Percentiles rank a stretch among this genome's conserved stretches.
These are phyloP conservation scores for Saussurea involucrata DNA, from an alignment of 129 eudicot species.

Conservation along the genomic window DNA sequence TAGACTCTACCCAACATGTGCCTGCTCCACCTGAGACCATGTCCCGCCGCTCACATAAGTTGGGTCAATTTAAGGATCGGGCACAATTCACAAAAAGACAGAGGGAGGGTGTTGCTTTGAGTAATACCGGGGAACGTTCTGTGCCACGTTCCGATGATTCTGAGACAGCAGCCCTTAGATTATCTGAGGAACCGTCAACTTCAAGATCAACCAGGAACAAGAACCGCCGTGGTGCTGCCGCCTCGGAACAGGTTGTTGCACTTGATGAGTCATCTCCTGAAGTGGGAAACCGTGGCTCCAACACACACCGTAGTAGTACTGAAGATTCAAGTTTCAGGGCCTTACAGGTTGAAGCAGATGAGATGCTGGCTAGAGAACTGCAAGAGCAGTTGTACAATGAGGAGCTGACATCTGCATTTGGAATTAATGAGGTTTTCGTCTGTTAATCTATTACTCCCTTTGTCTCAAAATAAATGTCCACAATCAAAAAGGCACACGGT, in stretches of 20 bases:
- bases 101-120: conserved; percentile 49
- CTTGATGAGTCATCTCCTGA: conserved; percentile 52
- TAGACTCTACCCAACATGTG: conserved; percentile 19
- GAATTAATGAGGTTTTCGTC: conserved; percentile 44
- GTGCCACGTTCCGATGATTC: conserved; percentile 35
- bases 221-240: conserved; percentile 23
- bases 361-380: conserved; percentile 81
- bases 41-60: conserved; percentile 29
- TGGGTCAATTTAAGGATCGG: conserved; percentile 30
- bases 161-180: conserved; percentile 36
- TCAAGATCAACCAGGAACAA: conserved; percentile 36
- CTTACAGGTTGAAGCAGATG: conserved; percentile 84
- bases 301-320: conserved; percentile 20
- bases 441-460: neutral
- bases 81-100: conserved; percentile 50
- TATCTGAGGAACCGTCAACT: conserved; percentile 37
- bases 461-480: neutral
- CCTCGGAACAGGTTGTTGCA: conserved; percentile 32
- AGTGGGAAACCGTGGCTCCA: conserved; percentile 29
- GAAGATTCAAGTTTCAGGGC: conserved; percentile 52
- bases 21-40: conserved; percentile 26
- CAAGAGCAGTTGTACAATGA: conserved; percentile 94
- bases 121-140: conserved; percentile 41
- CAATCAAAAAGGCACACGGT: neutral
- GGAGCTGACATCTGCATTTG: conserved; percentile 35